Percentiles rank a stretch among this genome's conserved stretches.
Conservation (phyloP, 2,329 filamentous ascomycete species). For the Emergomyces africanus region DNA sequence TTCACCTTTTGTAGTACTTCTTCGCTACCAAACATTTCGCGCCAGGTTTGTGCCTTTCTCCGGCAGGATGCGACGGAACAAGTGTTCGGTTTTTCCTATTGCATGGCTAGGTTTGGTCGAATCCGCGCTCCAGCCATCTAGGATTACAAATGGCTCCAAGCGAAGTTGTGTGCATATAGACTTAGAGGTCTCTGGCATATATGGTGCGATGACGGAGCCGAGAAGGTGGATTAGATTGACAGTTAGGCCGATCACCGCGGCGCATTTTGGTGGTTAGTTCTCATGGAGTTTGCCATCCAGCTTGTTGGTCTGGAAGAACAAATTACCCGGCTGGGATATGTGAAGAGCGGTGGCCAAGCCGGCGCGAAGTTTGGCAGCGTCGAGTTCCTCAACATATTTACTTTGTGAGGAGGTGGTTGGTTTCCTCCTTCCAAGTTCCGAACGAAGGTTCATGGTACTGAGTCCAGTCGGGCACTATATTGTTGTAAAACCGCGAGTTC, state of each 20-base stretch:
- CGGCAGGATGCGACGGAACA: constrained; percentile 24
- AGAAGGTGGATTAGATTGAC: constrained; percentile 39
- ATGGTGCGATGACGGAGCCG: constrained; percentile 36
- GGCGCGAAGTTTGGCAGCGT: too few species aligned
- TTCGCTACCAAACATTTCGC: constrained; percentile 13
- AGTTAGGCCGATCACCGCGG: constrained; percentile 37
- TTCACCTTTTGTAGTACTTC: not conserved
- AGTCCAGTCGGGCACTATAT: constrained; percentile 11
- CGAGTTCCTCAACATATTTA: too few species aligned
- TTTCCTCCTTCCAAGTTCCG: too few species aligned
- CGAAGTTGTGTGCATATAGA: constrained; percentile 35
- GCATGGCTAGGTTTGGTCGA: constrained; percentile 31
- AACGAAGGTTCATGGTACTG: too few species aligned
- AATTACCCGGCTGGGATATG: too few species aligned
- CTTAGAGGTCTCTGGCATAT: constrained; percentile 33
- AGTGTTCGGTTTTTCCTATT: constrained; percentile 35
- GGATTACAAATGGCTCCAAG: constrained; percentile 24
- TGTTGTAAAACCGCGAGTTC: constrained; percentile 38
- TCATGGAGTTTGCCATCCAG: too few species aligned
- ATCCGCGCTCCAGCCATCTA: constrained; percentile 25
- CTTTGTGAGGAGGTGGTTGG: too few species aligned
- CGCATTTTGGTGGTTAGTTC: constrained; percentile 23
- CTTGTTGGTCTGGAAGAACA: too few species aligned
- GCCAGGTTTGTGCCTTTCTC: constrained; percentile 17
- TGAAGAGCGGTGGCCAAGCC: too few species aligned